Evolutionary conservation across 345 rosid genomes (phyloP).

Genomic region (Aethionema arabicum): DNA sequence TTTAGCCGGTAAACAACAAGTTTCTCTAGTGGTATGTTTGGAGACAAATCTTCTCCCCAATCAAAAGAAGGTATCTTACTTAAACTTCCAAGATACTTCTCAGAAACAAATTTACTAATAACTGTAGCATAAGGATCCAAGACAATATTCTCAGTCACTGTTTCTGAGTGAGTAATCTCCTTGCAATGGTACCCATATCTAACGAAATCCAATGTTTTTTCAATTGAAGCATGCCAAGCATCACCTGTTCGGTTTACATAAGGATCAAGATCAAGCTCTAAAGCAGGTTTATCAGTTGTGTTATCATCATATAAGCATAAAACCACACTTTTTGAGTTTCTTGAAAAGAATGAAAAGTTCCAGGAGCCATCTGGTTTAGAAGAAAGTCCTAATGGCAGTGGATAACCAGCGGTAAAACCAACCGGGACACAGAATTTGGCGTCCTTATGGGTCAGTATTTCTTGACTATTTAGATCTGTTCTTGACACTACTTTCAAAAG

Average conservation of each 20-base stretch:
- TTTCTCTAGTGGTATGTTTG: conserved; percentile 61
- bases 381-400: conserved; percentile 79
- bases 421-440: conserved; percentile 71
- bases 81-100: conserved; percentile 53
- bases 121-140: conserved; percentile 85
- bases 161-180: conserved; percentile 35
- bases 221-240: conserved; percentile 78
- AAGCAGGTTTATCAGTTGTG: conserved; percentile 55
- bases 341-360: conserved; percentile 78
- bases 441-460: conserved; percentile 61
- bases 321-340: conserved; percentile 51
- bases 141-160: conserved; percentile 38
- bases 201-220: conserved; percentile 45
- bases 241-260: conserved; percentile 83
- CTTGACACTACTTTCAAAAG: conserved; percentile 48
- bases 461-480: conserved; percentile 33
- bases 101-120: conserved; percentile 38
- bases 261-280: conserved; percentile 93
- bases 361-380: conserved; percentile 44
- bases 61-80: conserved; percentile 61
- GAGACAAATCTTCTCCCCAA: conserved; percentile 68
- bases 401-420: conserved; percentile 68
- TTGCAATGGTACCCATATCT: conserved; percentile 70
- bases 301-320: conserved; percentile 68
- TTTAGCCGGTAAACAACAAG: conserved; percentile 71